Evolutionary conservation across 495 filamentous ascomycete species (phyloP).

Genomic region (Hypoxylon perforatum): DNA sequence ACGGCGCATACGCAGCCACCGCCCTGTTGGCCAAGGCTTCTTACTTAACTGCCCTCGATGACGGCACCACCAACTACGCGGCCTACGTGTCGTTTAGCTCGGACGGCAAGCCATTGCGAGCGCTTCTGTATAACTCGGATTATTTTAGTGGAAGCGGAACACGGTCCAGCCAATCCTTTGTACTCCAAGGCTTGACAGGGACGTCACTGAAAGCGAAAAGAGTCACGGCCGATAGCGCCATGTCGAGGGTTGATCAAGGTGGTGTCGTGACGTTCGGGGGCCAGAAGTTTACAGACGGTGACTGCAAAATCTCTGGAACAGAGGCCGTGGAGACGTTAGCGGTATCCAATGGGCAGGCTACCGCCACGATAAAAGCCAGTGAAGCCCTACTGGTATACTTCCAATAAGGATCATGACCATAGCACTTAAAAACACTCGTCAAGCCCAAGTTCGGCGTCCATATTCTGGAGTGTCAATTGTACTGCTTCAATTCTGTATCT

Average conservation of each 20-base stretch:
- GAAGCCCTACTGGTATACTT: slow-evolving; percentile 68
- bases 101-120: slow-evolving; percentile 51
- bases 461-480: too few species aligned
- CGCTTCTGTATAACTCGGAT: slow-evolving; percentile 68
- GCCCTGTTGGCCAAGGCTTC: slow-evolving; percentile 63
- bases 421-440: too few species aligned
- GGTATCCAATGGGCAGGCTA: slow-evolving; percentile 57
- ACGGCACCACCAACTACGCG: slow-evolving; percentile 60
- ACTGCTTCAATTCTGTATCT: too few species aligned
- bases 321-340: slow-evolving; percentile 54
- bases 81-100: slow-evolving; percentile 64
- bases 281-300: slow-evolving; percentile 64
- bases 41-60: slow-evolving; percentile 63
- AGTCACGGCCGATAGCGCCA: slow-evolving; percentile 63
- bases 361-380: slow-evolving; percentile 60
- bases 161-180: slow-evolving; percentile 57
- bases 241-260: slow-evolving; percentile 61
- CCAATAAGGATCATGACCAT: slow-evolving; percentile 32
- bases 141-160: slow-evolving; percentile 62
- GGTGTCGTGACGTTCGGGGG: slow-evolving; percentile 61
- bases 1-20: slow-evolving; percentile 66
- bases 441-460: too few species aligned
- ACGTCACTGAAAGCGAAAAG: slow-evolving; percentile 61
- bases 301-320: slow-evolving; percentile 59
- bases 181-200: slow-evolving; percentile 55